Conservation (phyloP, 1,284 basidiomycete genomes). For the Austroboletus novae-zelandiae region DNA sequence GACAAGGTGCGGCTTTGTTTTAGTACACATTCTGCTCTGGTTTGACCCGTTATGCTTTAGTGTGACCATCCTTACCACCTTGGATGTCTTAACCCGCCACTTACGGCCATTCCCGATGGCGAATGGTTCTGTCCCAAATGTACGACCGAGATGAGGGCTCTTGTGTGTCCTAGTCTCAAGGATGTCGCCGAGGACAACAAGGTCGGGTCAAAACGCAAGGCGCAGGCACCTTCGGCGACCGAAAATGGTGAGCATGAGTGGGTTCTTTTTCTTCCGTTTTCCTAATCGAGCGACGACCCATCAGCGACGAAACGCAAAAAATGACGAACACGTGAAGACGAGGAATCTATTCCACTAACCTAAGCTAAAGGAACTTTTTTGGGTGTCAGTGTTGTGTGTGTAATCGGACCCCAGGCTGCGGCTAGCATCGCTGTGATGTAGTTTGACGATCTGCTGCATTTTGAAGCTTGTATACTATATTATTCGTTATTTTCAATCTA, state of each 20-base stretch:
- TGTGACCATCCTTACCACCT: constrained; percentile 91
- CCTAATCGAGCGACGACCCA: background rate
- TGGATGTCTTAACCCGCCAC: constrained; percentile 76
- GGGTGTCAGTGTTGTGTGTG: background rate
- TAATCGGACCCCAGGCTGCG: background rate
- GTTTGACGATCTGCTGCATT: background rate
- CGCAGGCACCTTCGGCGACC: constrained; percentile 9
- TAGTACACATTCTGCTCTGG: background rate
- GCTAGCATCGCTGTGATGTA: background rate
- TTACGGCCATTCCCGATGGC: constrained; percentile 78
- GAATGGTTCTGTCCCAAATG: constrained; percentile 92
- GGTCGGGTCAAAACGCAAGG: constrained; percentile 27
- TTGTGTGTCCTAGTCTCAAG: constrained; percentile 16
- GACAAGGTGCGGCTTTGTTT: constrained; percentile 66
- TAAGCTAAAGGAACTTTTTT: background rate
- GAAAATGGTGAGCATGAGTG: constrained; percentile 22
- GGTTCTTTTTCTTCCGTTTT: background rate
- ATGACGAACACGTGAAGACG: constrained; percentile 5
- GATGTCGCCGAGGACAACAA: constrained; percentile 11
- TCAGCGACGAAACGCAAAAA: constrained; percentile 32
- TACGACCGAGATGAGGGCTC: constrained; percentile 24
- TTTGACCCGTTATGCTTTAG: constrained; percentile 38
- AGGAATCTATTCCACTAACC: background rate
- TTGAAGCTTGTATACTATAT: background rate
- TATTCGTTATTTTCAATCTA: constrained; percentile 16